Evolutionary conservation across 306 rosid species (phyloP).

Genomic region (Fragaria ananassa): DNA sequence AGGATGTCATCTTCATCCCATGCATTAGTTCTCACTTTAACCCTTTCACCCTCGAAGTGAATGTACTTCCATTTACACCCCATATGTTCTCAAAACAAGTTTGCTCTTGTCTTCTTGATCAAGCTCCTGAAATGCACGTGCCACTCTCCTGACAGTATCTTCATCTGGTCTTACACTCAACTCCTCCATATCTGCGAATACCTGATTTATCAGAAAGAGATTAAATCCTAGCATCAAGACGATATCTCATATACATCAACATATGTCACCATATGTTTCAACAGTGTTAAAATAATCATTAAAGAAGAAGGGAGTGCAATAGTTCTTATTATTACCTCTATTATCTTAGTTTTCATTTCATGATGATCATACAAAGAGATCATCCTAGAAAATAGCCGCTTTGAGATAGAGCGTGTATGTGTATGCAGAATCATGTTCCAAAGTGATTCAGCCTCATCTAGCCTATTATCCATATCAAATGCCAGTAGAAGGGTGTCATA

Average conservation of each 20-base stretch:
- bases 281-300: neutral
- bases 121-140: constrained; percentile 48
- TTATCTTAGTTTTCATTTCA: constrained; percentile 48
- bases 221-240: neutral
- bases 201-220: constrained; percentile 38
- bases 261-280: neutral
- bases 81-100: constrained; percentile 55
- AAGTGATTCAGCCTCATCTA: constrained; percentile 88
- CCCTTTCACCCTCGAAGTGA: constrained; percentile 78
- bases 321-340: constrained; percentile 51
- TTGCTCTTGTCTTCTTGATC: constrained; percentile 67
- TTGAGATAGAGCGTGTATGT: constrained; percentile 40
- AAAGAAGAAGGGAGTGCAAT: neutral
- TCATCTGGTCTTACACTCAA: constrained; percentile 75
- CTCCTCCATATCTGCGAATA: constrained; percentile 92
- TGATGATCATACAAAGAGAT: constrained; percentile 80
- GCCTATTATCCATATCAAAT: constrained; percentile 77
- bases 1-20: constrained; percentile 39
- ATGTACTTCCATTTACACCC: constrained; percentile 74
- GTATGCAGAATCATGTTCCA: constrained; percentile 72
- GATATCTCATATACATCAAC: neutral
- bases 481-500: constrained; percentile 86
- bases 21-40: constrained; percentile 55
- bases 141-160: constrained; percentile 75
- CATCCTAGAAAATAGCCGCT: constrained; percentile 80